Evolutionary conservation across 768 basidiomycete genomes (phyloP).

Genomic region (Rhodotorula diobovata): DNA sequence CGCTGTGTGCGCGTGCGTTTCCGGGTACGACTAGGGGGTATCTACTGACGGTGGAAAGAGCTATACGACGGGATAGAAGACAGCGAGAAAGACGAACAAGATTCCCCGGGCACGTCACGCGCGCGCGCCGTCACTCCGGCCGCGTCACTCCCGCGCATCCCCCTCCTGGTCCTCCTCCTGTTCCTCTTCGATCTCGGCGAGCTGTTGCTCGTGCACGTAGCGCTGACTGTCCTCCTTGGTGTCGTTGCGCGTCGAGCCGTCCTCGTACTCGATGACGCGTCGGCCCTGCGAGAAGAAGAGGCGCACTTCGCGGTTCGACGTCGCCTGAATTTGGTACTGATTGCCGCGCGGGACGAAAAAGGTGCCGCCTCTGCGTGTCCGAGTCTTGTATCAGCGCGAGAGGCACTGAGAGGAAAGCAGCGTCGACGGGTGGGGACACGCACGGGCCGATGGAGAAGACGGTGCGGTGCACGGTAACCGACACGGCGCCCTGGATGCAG

Average conservation of each 20-base stretch:
- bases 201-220: conserved; percentile 43
- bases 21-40: neutral
- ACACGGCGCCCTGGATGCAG: conserved; percentile 82
- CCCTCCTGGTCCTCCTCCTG: conserved; percentile 11
- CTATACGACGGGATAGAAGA: too few relatives aligned
- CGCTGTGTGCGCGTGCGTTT: too few relatives aligned
- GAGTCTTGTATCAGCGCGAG: neutral
- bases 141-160: neutral
- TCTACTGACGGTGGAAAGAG: neutral
- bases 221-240: conserved; percentile 7
- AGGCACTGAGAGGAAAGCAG: neutral
- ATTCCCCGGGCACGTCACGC: neutral
- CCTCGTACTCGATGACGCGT: conserved; percentile 27
- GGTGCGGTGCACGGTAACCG: conserved; percentile 74
- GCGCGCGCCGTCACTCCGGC: too few relatives aligned
- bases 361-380: conserved; percentile 26
- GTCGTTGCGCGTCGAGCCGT: conserved; percentile 21
- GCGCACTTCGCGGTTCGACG: conserved; percentile 64
- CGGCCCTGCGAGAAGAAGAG: conserved; percentile 90
- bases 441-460: conserved; percentile 60
- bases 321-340: conserved; percentile 33
- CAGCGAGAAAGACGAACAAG: neutral
- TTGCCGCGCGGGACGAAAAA: conserved; percentile 40
- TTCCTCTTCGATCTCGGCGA: conserved; percentile 21
- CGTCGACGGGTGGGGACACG: neutral